Conservation (phyloP, 2,329 filamentous ascomycete genomes). For the Colletotrichum tofieldiae region DNA sequence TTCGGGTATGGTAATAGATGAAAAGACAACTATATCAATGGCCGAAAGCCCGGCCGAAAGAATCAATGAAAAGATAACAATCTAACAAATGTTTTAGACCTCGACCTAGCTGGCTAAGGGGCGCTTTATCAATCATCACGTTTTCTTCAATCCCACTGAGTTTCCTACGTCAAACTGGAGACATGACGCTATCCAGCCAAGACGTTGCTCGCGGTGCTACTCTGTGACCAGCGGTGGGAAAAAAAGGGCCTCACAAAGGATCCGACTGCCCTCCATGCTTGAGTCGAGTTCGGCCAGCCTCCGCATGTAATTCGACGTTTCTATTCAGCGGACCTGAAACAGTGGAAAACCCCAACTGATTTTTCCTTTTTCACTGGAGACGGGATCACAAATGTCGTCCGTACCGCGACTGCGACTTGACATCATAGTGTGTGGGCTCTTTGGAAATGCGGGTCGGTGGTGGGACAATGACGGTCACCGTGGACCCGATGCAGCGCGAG, state of each 20-base stretch:
- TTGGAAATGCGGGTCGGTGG: constrained; percentile 28
- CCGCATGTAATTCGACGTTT: constrained; percentile 1
- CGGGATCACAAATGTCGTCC: not conserved
- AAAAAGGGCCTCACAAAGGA: not conserved
- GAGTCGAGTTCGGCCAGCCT: not conserved
- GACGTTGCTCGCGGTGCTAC: not conserved
- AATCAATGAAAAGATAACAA: too few species aligned
- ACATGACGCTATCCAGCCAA: constrained; percentile 34
- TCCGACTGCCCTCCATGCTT: not conserved
- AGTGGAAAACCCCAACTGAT: not conserved
- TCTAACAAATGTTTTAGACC: not conserved
- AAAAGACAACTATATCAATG: not conserved
- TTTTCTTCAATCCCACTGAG: not conserved
- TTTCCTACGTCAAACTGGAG: constrained; percentile 19
- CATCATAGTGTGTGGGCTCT: constrained; percentile 20
- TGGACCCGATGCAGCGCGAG: constrained; percentile 26
- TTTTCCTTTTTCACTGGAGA: not conserved
- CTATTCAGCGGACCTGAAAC: not conserved
- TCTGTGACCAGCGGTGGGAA: not conserved
- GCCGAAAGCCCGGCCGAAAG: not conserved
- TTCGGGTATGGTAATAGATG: not conserved
- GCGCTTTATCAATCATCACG: constrained; percentile 14
- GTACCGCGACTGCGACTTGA: constrained; percentile 26
- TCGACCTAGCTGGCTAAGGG: not conserved
- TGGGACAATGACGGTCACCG: constrained; percentile 40